Conservation (phyloP, 768 basidiomycete species). For the Naganishia kalamii region DNA sequence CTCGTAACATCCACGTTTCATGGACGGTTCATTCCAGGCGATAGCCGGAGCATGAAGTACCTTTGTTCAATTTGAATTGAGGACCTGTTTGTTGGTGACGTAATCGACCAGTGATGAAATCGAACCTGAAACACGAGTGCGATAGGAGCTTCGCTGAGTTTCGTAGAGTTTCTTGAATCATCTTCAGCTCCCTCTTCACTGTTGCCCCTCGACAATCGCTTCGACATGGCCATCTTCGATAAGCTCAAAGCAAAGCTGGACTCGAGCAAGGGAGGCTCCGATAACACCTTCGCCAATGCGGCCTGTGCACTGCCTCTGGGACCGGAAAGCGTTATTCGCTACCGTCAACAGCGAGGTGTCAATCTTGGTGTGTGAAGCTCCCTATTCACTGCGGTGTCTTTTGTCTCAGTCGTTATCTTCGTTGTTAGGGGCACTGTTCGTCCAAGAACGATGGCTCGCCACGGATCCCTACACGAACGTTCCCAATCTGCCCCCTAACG, state of each 20-base stretch:
- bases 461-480: constrained; percentile 58
- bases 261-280: not conserved
- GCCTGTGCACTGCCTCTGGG: constrained; percentile 11
- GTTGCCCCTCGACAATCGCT: no score
- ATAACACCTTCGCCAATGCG: not conserved
- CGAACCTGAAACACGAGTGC: not conserved
- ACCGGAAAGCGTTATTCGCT: constrained; percentile 53
- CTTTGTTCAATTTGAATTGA: no score
- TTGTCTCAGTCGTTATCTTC: not conserved
- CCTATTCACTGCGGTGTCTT: not conserved
- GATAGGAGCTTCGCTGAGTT: no score
- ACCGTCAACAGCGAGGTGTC: constrained; percentile 70
- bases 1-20: no score
- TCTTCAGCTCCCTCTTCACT: no score
- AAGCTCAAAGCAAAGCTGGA: constrained; percentile 38
- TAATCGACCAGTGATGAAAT: not conserved
- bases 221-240: constrained; percentile 44
- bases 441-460: constrained; percentile 70
- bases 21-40: no score
- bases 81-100: not conserved
- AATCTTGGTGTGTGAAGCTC: constrained; percentile 57
- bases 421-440: constrained; percentile 64
- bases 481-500: constrained; percentile 36
- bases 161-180: no score
- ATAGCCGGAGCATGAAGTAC: no score